phyloP scores from a whole-genome alignment of 73 alveolate species.

The Uronychia binucleata region DNA sequence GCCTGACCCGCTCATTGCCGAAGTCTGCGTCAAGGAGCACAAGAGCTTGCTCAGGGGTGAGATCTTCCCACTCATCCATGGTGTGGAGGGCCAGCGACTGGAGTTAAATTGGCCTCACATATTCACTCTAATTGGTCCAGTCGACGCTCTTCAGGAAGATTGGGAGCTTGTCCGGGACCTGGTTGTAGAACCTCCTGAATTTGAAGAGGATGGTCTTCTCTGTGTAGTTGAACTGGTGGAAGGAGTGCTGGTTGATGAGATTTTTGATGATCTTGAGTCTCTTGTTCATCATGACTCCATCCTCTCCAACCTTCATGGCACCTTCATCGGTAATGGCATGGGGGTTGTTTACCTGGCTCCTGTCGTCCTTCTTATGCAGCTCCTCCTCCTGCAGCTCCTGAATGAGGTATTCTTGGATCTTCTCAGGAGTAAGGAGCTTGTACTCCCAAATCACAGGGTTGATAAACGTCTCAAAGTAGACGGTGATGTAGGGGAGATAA shows the following conservation, averaged over 20 bases:
- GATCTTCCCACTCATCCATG: conserved; percentile 15
- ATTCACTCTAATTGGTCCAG: conserved; percentile 33
- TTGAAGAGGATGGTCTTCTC: conserved; percentile 10
- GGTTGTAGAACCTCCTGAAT: conserved; percentile 8
- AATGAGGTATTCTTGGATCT: no score
- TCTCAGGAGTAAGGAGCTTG: not conserved
- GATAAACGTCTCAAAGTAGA: conserved; percentile 21
- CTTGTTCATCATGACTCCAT: conserved; percentile 6
- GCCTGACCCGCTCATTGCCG: conserved; percentile 35
- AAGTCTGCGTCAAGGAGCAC: conserved; percentile 50
- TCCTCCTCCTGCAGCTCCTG: not conserved
- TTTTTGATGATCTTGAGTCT: conserved; percentile 17
- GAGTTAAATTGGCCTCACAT: conserved; percentile 1
- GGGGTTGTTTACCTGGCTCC: not conserved
- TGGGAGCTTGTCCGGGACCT: conserved; percentile 27
- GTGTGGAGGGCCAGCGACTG: conserved; percentile 1
- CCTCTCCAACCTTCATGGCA: not conserved
- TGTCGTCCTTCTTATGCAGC: not conserved
- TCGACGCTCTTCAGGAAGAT: conserved; percentile 42
- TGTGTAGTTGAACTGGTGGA: not conserved
- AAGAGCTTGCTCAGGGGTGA: conserved; percentile 59
- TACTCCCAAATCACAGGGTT: not conserved
- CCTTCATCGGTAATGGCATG: not conserved
- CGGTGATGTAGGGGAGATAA: not conserved
- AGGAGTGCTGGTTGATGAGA: conserved; percentile 26